Evolutionary conservation across 305 asterid genomes (phyloP).

Genomic region (Fraxinus paxiana): DNA sequence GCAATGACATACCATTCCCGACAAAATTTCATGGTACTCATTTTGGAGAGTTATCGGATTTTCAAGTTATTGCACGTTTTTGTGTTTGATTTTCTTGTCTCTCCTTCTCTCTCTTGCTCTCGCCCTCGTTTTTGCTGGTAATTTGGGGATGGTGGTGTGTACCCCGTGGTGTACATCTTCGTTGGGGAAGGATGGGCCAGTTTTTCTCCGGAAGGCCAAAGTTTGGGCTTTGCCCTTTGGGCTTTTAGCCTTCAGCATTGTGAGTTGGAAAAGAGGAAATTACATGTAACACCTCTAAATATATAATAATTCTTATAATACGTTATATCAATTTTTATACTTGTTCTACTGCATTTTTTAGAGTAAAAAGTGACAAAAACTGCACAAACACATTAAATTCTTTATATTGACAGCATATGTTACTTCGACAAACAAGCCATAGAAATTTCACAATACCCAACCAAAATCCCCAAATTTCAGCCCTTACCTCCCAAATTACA

Average conservation of each 20-base stretch:
- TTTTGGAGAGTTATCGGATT: constrained; percentile 27
- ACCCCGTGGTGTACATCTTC: neutral
- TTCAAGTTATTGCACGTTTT: neutral
- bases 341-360: too few species aligned
- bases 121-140: neutral
- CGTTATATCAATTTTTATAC: too few species aligned
- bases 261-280: neutral
- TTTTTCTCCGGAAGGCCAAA: neutral
- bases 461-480: too few species aligned
- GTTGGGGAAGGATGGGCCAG: neutral
- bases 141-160: neutral
- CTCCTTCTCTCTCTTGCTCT: too few species aligned
- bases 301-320: too few species aligned
- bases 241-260: neutral
- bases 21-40: constrained; percentile 99
- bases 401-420: too few species aligned
- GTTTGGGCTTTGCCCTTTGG: neutral
- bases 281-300: too few species aligned
- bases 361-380: too few species aligned
- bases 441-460: too few species aligned
- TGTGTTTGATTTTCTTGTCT: neutral
- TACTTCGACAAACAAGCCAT: too few species aligned
- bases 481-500: too few species aligned
- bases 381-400: too few species aligned
- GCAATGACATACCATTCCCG: constrained; percentile 69